Percentiles rank a stretch among this genome's conserved stretches.
These are phyloP conservation scores for Exophiala viscosa DNA, from an alignment of 2,329 filamentous ascomycete genomes.

Conservation along the genomic window DNA sequence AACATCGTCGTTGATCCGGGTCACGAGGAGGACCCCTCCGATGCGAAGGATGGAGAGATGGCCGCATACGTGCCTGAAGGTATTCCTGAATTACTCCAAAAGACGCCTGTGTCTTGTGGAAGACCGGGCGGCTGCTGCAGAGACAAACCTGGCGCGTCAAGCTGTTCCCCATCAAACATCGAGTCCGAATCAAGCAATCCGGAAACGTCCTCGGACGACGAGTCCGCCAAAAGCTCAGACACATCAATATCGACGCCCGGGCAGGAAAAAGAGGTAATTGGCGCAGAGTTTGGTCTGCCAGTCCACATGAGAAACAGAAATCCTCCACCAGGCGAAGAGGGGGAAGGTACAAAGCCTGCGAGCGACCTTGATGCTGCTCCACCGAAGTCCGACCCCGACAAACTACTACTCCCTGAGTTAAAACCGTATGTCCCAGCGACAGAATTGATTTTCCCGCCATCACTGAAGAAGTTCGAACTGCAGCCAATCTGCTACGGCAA, in stretches of 20 bases:
- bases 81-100: background rate
- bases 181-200: background rate
- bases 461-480: constrained; percentile 76
- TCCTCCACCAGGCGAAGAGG: background rate
- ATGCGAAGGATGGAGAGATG: constrained; percentile 56
- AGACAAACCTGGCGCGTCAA: background rate
- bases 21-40: constrained; percentile 64
- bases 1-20: constrained; percentile 54
- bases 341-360: constrained; percentile 8
- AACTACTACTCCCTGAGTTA: constrained; percentile 62
- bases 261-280: background rate
- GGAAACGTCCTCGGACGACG: background rate
- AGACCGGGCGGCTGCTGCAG: constrained; percentile 1
- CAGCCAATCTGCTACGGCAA: constrained; percentile 85
- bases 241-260: background rate
- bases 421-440: constrained; percentile 93
- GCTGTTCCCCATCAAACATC: background rate
- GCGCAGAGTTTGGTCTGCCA: background rate
- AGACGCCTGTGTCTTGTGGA: background rate
- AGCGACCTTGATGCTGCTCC: constrained; percentile 37
- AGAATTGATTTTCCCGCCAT: constrained; percentile 89
- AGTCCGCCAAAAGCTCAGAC: background rate
- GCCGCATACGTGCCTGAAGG: background rate
- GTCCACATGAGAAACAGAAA: background rate
- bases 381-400: constrained; percentile 64